Conservation (phyloP, 805 yeast species). For the Wickerhamomyces chambardii region DNA sequence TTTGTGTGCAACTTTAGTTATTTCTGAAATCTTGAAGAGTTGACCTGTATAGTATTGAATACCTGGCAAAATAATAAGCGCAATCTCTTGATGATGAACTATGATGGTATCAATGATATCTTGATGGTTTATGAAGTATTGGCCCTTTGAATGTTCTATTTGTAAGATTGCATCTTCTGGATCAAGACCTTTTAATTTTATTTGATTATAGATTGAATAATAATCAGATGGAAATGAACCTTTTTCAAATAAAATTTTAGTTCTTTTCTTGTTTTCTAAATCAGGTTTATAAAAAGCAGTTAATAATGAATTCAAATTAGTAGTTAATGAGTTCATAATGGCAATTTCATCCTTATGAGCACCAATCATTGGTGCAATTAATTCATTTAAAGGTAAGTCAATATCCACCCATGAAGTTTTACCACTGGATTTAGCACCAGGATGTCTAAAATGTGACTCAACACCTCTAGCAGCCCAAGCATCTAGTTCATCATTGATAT, state of each 20-base stretch:
- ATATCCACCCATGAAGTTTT: constrained; percentile 76
- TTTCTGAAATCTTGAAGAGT: constrained; percentile 61
- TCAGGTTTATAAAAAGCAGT: constrained; percentile 67
- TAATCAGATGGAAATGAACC: constrained; percentile 91
- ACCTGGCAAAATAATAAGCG: constrained; percentile 77
- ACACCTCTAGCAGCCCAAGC: constrained; percentile 84
- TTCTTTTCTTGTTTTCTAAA: constrained; percentile 26
- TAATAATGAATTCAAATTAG: constrained; percentile 69
- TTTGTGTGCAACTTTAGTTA: constrained; percentile 54
- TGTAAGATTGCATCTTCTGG: constrained; percentile 54
- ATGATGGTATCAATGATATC: constrained; percentile 52
- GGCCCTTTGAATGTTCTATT: constrained; percentile 49
- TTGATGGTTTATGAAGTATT: constrained; percentile 48
- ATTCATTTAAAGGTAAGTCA: constrained; percentile 66
- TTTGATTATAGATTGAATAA: constrained; percentile 76
- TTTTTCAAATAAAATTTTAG: constrained; percentile 74
- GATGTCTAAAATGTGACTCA: constrained; percentile 75
- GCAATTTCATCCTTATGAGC: constrained; percentile 75
- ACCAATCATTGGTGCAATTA: constrained; percentile 70
- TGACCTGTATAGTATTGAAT: constrained; percentile 93
- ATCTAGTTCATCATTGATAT: constrained; percentile 56
- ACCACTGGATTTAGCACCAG: constrained; percentile 29
- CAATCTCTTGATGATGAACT: constrained; percentile 48
- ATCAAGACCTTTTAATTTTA: constrained; percentile 45
- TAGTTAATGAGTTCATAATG: constrained; percentile 78